Conservation (phyloP, 345 rosid species). For the Lepidium sativum region DNA sequence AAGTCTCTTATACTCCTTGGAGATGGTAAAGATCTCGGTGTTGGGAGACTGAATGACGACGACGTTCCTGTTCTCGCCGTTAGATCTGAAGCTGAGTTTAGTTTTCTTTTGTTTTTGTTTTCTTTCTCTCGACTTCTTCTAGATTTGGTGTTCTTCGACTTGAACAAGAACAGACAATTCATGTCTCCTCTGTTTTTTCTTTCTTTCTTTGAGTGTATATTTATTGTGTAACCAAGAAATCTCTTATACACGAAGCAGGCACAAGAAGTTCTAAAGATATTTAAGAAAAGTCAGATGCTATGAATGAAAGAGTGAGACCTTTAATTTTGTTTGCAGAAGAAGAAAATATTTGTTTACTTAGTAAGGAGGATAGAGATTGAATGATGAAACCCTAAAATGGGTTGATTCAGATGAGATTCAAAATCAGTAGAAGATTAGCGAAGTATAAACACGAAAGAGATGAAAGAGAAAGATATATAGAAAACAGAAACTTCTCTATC, state of each 20-base stretch:
- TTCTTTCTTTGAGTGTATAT: too few relatives aligned
- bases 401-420: slow-evolving; percentile 2
- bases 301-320: slow-evolving; percentile 10
- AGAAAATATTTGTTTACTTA: background rate
- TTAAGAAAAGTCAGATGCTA: slow-evolving; percentile 4
- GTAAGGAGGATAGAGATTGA: background rate
- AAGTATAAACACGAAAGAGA: slow-evolving; percentile 10
- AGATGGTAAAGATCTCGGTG: slow-evolving; percentile 30
- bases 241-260: background rate
- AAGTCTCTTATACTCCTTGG: slow-evolving; percentile 47
- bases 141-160: slow-evolving; percentile 11
- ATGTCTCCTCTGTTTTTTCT: slow-evolving; percentile 2
- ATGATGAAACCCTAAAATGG: slow-evolving; percentile 9
- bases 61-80: background rate
- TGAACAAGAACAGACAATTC: slow-evolving; percentile 24
- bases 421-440: background rate
- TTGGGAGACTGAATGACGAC: slow-evolving; percentile 1
- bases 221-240: background rate
- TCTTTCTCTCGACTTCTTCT: background rate
- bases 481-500: slow-evolving; percentile 1
- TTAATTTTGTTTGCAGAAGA: background rate
- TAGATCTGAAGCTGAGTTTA: slow-evolving; percentile 51
- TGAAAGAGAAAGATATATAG: background rate
- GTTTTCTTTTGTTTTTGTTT: background rate
- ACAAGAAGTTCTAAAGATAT: background rate